Evolutionary conservation across 768 basidiomycete species (phyloP).

Genomic region (Kwoniella bestiolae): DNA sequence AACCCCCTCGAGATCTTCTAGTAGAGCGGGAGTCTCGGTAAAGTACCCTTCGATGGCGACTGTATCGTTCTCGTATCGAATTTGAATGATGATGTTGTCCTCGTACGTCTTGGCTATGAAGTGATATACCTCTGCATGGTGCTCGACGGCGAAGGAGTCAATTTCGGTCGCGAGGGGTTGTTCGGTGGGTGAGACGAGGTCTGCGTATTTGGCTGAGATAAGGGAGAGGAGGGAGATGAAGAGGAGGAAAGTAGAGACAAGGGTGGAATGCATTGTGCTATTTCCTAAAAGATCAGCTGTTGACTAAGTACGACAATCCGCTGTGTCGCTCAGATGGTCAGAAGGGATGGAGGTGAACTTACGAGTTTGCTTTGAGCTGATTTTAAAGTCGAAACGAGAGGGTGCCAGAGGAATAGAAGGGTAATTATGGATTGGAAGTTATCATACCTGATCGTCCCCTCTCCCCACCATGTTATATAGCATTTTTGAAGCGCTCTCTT

Average conservation of each 20-base stretch:
- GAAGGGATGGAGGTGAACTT: too few species aligned
- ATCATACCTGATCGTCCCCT: too few species aligned
- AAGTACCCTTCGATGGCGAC: conserved; percentile 2
- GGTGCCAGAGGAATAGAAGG: too few species aligned
- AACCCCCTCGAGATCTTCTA: not conserved
- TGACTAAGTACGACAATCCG: too few species aligned
- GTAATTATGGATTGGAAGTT: too few species aligned
- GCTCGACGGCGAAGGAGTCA: not conserved
- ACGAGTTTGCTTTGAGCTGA: too few species aligned
- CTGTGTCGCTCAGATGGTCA: too few species aligned
- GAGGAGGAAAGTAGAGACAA: not conserved
- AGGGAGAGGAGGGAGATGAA: not conserved
- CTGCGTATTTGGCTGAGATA: not conserved
- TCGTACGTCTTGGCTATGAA: conserved; percentile 1
- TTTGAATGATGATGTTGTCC: conserved; percentile 2
- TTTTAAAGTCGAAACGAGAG: too few species aligned
- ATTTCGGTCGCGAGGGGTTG: not conserved
- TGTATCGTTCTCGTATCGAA: conserved; percentile 10
- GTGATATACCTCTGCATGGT: not conserved
- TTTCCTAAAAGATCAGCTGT: not conserved
- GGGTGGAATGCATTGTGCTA: not conserved
- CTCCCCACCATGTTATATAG: too few species aligned
- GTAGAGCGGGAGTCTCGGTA: not conserved
- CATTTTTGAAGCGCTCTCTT: too few species aligned
- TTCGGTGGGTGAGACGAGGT: not conserved